Conservation (phyloP, 805 yeast genomes). For the Cyberlindnera nakhonratchasimensis region DNA sequence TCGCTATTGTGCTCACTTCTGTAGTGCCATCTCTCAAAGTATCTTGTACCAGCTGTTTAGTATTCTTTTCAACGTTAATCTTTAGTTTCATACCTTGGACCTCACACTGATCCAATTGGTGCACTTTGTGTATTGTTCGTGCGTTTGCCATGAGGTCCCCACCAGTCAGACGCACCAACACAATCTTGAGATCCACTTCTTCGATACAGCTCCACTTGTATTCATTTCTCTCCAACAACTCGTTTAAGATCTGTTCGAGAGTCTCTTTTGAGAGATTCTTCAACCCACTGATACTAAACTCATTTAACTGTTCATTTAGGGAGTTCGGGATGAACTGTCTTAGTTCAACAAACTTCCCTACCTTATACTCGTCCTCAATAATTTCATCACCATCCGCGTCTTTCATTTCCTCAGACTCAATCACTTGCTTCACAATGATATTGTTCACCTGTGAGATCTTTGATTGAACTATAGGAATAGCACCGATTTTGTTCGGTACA, state of each 20-base stretch:
- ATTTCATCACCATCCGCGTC: conserved; percentile 1
- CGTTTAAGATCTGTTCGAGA: conserved; percentile 34
- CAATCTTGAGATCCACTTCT: conserved; percentile 33
- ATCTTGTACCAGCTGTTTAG: conserved; percentile 13
- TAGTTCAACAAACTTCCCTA: conserved; percentile 24
- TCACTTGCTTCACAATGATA: not conserved
- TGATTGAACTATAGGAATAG: conserved; percentile 18
- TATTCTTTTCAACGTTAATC: conserved; percentile 11
- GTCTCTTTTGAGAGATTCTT: conserved; percentile 30
- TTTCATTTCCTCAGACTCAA: not conserved
- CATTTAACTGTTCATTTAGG: conserved; percentile 32
- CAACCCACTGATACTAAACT: conserved; percentile 35
- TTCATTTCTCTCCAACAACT: conserved; percentile 12
- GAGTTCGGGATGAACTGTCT: conserved; percentile 30
- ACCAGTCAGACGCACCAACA: conserved; percentile 33
- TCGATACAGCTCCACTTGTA: conserved; percentile 37
- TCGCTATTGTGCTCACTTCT: not conserved
- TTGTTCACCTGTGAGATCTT: conserved; percentile 4
- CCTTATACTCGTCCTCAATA: conserved; percentile 10
- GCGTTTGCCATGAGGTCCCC: conserved; percentile 1
- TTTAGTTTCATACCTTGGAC: conserved; percentile 3
- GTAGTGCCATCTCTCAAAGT: conserved; percentile 3
- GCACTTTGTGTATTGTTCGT: not conserved
- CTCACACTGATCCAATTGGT: conserved; percentile 3
- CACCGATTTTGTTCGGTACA: conserved; percentile 20